phyloP scores from a whole-genome alignment of 257 asterid species.

The Salvia rosmarinus region DNA sequence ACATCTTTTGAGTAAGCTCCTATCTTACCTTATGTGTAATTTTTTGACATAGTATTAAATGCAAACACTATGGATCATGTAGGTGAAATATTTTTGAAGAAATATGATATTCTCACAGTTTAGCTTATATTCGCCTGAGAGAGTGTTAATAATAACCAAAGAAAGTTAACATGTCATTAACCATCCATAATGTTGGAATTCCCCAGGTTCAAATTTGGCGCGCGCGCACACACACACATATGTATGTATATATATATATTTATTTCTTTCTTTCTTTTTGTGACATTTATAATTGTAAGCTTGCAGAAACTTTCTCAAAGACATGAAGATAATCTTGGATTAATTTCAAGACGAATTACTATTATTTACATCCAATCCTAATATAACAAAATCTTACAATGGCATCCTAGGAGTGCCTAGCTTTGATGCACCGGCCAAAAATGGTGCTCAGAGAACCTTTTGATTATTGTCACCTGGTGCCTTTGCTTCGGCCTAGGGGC shows the following conservation, averaged over 20 bases:
- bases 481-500: background rate
- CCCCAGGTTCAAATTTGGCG: background rate
- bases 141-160: background rate
- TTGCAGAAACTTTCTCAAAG: background rate
- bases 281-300: background rate
- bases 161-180: background rate
- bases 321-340: background rate
- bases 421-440: background rate
- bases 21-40: conserved; percentile 8
- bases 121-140: background rate
- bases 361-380: background rate
- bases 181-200: conserved; percentile 1
- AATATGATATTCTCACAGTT: background rate
- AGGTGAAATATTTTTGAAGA: conserved; percentile 11
- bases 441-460: background rate
- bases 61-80: conserved; percentile 1
- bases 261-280: background rate
- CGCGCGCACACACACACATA: background rate
- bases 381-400: background rate
- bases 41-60: conserved; percentile 21
- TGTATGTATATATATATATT: too few species aligned
- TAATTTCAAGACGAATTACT: background rate
- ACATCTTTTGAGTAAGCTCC: conserved; percentile 77
- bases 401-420: background rate
- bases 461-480: background rate